Base-by-base conservation (phyloP, 495 filamentous ascomycete species). In the Hypoxylon lienhwacheense region DNA sequence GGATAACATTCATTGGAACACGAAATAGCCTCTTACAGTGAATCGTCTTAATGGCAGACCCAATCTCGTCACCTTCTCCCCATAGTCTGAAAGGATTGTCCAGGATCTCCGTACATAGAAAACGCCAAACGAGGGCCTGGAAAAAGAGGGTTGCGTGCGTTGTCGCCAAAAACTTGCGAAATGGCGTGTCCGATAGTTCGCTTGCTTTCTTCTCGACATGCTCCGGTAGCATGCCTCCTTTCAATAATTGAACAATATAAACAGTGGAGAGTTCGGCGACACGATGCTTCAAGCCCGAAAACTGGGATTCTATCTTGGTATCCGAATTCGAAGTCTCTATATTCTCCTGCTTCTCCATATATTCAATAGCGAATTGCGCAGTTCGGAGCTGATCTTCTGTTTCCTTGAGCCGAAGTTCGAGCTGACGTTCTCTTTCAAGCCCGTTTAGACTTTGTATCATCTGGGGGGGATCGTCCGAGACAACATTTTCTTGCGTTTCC, bases 71-170 rank as follows among this genome's bases (percentile, higher is more conserved):
- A 31, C n/a, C 19, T 28, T 51, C 26, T 5, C 28, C 28, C 26
- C 19, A 28, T 43, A 51, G 14, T 15, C 34, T 43, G 26, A 51
- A 43, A 42, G 47, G 47, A 7, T 26, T 34, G 5, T 42, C 46
- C 12, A 51, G 14, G 16, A 35, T 17, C 14, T 42, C 37, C 12
- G 14, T 37, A 15, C 47, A 33, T 25, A 42, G 3, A 19, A 43
- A 51, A 25, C 26, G 7, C 36, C 37, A 51, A 4, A 51, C 34
- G 1, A 42, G 19, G 11, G 47, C 47, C 19, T 17, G 1, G 8
- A 51, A 42, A 21, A 34, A 43, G 4, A 11, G 4, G 1, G 1
- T 11, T 12, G 28, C 26, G 25, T 51, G 12, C 2, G 26, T 10
- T 17, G 0, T 0, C 5, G 4, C 1, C 19, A 52, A 29, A 19